Conservation (phyloP, 768 basidiomycete species). For the Rhizopogon sp. region DNA sequence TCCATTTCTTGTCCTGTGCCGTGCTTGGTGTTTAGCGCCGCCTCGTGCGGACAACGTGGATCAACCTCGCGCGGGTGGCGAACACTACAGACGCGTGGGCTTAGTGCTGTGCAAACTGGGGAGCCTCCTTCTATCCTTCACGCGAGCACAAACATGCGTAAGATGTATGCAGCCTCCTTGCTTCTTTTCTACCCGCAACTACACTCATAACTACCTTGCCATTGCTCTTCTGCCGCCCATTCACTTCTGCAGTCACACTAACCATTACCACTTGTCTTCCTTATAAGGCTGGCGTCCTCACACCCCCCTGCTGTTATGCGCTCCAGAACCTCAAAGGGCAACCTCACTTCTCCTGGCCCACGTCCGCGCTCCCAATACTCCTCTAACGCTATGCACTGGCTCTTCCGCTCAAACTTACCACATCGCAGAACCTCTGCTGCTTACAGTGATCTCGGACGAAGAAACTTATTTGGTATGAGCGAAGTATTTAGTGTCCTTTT, state of each 20-base stretch:
- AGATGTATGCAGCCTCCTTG: conserved; percentile 15
- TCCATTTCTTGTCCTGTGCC: background rate
- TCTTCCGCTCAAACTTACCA: conserved; percentile 72
- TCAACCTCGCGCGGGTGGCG: conserved; percentile 4
- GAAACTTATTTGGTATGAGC: conserved; percentile 76
- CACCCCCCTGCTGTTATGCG: conserved; percentile 17
- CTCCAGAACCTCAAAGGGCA: conserved; percentile 16
- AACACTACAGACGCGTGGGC: conserved; percentile 27
- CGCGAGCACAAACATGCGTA: conserved; percentile 17
- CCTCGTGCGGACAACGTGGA: conserved; percentile 25
- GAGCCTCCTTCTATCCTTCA: background rate
- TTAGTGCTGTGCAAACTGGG: conserved; percentile 17
- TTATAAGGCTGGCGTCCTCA: conserved; percentile 6
- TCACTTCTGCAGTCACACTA: conserved; percentile 1
- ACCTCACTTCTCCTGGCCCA: conserved; percentile 16
- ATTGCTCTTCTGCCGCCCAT: conserved; percentile 2
- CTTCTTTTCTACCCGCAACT: conserved; percentile 14
- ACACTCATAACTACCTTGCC: conserved; percentile 8
- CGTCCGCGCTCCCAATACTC: conserved; percentile 21
- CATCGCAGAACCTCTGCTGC: conserved; percentile 53
- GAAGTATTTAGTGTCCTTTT: conserved; percentile 72
- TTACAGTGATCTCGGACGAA: conserved; percentile 58
- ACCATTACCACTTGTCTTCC: conserved; percentile 9
- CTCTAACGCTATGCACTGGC: conserved; percentile 55
- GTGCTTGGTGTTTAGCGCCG: background rate